A percentile compares a stretch with the other conserved stretches of the same genome.
These are phyloP conservation scores for Cladosporium sp. DNA, from an alignment of 2,329 filamentous ascomycete species.

Conservation along the genomic window DNA sequence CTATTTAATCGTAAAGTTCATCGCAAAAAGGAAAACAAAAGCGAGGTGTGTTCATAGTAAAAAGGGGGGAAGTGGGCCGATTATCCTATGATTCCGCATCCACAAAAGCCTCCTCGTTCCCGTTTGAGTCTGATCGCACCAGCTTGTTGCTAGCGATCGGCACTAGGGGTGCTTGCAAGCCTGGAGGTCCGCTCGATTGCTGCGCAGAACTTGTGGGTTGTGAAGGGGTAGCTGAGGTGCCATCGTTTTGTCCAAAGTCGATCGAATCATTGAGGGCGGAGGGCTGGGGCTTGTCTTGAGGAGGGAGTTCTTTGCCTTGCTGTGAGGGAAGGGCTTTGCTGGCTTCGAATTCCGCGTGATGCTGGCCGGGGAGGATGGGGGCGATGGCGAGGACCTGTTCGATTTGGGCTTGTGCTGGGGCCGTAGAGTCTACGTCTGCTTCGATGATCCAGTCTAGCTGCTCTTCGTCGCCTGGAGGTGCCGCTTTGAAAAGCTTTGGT, in stretches of 20 bases:
- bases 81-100: constrained; percentile 43
- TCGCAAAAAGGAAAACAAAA: constrained; percentile 5
- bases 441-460: constrained; percentile 95
- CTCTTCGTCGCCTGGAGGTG: constrained; percentile 66
- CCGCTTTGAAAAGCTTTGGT: constrained; percentile 77
- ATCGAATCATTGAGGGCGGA: constrained; percentile 49
- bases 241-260: constrained; percentile 55
- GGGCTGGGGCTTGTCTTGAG: constrained; percentile 10
- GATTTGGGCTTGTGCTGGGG: constrained; percentile 64
- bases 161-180: constrained; percentile 22
- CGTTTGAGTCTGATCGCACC: constrained; percentile 43
- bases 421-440: constrained; percentile 68
- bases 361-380: constrained; percentile 64
- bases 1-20: constrained; percentile 5
- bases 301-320: constrained; percentile 21
- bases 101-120: constrained; percentile 49
- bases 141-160: constrained; percentile 23
- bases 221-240: constrained; percentile 21
- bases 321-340: constrained; percentile 21
- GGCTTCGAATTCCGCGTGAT: constrained; percentile 23
- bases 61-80: background rate
- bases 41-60: background rate
- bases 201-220: constrained; percentile 20
- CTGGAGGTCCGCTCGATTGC: constrained; percentile 15
- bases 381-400: constrained; percentile 86